Evolutionary conservation across 768 basidiomycete genomes (phyloP).

Genomic region (Floccularia luteovirens): DNA sequence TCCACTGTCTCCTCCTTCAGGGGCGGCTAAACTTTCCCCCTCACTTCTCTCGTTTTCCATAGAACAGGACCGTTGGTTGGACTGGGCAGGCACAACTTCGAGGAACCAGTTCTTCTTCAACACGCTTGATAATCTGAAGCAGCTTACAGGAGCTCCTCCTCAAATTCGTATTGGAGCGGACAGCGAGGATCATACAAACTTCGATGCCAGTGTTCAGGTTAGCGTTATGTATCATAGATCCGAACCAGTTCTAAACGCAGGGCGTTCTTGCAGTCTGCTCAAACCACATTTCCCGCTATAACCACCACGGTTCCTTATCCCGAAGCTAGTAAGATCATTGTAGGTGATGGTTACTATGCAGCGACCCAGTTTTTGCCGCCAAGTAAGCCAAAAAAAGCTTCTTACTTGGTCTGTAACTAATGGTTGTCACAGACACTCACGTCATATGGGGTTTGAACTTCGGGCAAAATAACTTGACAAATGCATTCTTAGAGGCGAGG

Average conservation of each 20-base stretch:
- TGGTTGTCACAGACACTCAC: conserved; percentile 34
- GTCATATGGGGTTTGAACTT: conserved; percentile 67
- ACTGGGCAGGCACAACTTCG: conserved; percentile 50
- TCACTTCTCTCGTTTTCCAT: conserved; percentile 59
- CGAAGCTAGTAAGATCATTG: conserved; percentile 52
- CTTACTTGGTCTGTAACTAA: background rate
- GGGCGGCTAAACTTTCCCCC: conserved; percentile 28
- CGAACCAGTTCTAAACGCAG: background rate
- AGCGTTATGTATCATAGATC: conserved; percentile 4
- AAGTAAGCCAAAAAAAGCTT: conserved; percentile 19
- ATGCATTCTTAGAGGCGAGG: conserved; percentile 36
- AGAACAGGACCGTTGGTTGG: conserved; percentile 64
- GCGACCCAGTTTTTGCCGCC: conserved; percentile 43
- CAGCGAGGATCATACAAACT: conserved; percentile 52
- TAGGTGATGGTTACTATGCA: conserved; percentile 50
- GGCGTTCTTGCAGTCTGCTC: background rate
- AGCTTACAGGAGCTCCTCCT: conserved; percentile 43
- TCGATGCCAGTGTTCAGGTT: conserved; percentile 39
- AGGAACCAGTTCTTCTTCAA: conserved; percentile 57
- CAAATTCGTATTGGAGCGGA: conserved; percentile 56
- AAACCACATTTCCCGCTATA: conserved; percentile 41
- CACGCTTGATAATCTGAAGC: conserved; percentile 46
- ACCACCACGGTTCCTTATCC: conserved; percentile 52
- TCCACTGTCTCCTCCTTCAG: conserved; percentile 25
- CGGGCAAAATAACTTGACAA: conserved; percentile 43